Conservation (phyloP, 2,329 filamentous ascomycete genomes). For the Diaporthe sp. region DNA sequence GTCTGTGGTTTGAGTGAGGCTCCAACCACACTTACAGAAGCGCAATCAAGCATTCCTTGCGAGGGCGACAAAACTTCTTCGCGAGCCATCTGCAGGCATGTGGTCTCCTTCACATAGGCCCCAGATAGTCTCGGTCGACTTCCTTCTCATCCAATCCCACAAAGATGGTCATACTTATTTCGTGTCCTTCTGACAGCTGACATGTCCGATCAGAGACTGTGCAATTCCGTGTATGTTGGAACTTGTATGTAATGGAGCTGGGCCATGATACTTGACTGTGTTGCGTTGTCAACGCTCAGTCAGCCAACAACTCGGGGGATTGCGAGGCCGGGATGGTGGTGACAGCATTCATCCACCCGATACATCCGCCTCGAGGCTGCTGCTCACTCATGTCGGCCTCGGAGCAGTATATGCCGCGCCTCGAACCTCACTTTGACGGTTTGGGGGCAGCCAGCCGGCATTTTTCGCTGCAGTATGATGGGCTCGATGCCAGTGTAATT, state of each 20-base stretch:
- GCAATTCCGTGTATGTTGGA: background rate
- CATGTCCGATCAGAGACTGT: background rate
- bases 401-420: background rate
- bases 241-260: background rate
- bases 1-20: background rate
- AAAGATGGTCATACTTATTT: too few species aligned
- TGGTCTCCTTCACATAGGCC: background rate
- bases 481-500: background rate
- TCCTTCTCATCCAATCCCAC: background rate
- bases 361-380: background rate
- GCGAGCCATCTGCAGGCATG: background rate
- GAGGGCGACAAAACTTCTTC: background rate
- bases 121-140: background rate
- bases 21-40: background rate
- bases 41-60: too few species aligned
- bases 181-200: background rate
- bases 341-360: background rate
- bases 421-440: background rate
- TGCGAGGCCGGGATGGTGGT: background rate
- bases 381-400: slow-evolving; percentile 10
- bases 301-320: background rate
- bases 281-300: background rate
- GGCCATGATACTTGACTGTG: background rate
- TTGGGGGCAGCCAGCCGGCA: background rate
- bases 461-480: background rate